phyloP scores from a whole-genome alignment of 2,329 filamentous ascomycete species.

The Talaromyces albobiverticillius region DNA sequence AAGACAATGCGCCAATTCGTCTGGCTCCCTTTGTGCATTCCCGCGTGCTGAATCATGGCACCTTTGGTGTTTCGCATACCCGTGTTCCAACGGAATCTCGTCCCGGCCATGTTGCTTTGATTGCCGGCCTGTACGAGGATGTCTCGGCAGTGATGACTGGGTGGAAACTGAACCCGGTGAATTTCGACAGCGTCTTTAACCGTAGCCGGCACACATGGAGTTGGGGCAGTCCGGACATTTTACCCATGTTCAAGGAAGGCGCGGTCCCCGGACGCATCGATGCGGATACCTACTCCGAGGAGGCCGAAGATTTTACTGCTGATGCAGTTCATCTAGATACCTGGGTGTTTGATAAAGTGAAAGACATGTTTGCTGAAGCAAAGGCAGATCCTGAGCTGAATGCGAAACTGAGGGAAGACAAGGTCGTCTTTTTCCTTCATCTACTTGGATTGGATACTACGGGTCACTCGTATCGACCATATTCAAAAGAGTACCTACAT shows the following conservation, averaged over 20 bases:
- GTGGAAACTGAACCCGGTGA: constrained; percentile 97
- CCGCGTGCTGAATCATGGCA: constrained; percentile 81
- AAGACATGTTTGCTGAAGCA: constrained; percentile 78
- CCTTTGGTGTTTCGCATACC: constrained; percentile 96
- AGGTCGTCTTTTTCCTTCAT: constrained; percentile 92
- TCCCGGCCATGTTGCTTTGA: constrained; percentile 93
- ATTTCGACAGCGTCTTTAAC: constrained; percentile 99
- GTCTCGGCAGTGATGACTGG: constrained; percentile 95
- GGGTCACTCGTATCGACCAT: constrained; percentile 82
- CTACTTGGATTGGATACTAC: constrained; percentile 87
- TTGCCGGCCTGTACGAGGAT: constrained; percentile 95
- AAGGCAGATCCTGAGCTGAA: constrained; percentile 73
- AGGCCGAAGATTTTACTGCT: constrained; percentile 85
- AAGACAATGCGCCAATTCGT: constrained; percentile 58
- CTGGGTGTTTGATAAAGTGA: constrained; percentile 96
- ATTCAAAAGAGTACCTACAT: constrained; percentile 90
- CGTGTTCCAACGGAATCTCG: constrained; percentile 94
- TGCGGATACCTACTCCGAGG: constrained; percentile 77
- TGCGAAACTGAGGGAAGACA: constrained; percentile 71
- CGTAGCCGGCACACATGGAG: constrained; percentile 96
- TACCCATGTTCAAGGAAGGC: constrained; percentile 96
- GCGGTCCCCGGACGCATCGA: constrained; percentile 83
- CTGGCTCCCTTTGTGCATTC: constrained; percentile 90
- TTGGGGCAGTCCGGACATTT: constrained; percentile 96
- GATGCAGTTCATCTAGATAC: constrained; percentile 78